Evolutionary conservation across 2,329 filamentous ascomycete species (phyloP).

Genomic region (Myriosclerotinia scirpicola): DNA sequence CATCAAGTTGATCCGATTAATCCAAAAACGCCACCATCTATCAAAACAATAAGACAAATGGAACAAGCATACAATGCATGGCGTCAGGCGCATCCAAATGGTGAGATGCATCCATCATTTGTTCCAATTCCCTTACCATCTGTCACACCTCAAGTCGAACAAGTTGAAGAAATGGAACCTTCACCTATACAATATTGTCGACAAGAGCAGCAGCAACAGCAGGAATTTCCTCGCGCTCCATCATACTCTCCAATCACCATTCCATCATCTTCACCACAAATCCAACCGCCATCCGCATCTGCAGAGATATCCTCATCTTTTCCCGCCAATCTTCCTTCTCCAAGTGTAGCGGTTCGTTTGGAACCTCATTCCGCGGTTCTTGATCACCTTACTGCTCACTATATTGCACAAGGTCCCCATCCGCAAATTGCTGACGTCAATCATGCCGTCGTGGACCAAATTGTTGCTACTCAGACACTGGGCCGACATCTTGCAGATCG

Average conservation of each 20-base stretch:
- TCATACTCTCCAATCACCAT: not conserved
- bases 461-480: conserved; percentile 21
- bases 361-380: not conserved
- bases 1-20: not conserved
- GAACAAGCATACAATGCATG: conserved; percentile 3
- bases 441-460: not conserved
- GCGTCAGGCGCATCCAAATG: not conserved
- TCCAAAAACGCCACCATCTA: not conserved
- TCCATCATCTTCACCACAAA: not conserved
- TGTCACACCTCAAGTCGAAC: not conserved
- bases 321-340: not conserved
- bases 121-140: not conserved
- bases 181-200: not conserved
- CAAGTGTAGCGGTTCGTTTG: conserved; percentile 3
- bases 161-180: not conserved
- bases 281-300: not conserved
- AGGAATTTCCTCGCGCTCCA: not conserved
- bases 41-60: not conserved
- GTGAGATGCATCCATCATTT: not conserved
- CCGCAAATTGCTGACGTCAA: not conserved
- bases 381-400: not conserved
- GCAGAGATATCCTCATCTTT: not conserved
- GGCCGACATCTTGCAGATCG: conserved; percentile 26
- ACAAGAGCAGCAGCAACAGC: not conserved
- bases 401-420: conserved; percentile 7